phyloP scores from a whole-genome alignment of 1,284 basidiomycete species.

The Agaricales sp. region DNA sequence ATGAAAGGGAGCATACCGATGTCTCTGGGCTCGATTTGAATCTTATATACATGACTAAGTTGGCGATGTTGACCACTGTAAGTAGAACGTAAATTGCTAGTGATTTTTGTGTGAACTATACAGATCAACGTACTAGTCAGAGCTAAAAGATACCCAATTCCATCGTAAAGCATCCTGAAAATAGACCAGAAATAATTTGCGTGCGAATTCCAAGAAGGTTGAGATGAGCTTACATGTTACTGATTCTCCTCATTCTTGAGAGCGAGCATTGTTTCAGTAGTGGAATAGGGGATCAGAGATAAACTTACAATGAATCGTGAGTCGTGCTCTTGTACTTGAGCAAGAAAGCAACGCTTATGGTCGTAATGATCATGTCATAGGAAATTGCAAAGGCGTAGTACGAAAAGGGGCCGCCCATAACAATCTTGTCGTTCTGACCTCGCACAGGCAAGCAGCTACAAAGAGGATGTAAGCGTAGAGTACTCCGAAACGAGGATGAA shows the following conservation, averaged over 20 bases:
- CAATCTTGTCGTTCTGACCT: neutral
- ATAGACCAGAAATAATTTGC: neutral
- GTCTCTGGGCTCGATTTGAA: neutral
- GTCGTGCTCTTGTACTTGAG: neutral
- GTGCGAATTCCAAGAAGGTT: neutral
- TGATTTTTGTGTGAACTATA: neutral
- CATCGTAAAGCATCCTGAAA: neutral
- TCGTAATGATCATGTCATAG: neutral
- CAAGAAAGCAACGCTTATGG: neutral
- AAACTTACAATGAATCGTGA: neutral
- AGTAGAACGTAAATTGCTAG: neutral
- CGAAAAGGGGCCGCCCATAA: neutral
- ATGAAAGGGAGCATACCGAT: neutral
- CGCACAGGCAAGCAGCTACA: neutral
- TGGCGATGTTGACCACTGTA: neutral
- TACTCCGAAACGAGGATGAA: no score
- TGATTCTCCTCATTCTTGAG: neutral
- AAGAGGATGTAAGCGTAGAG: neutral
- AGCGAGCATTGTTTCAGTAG: neutral
- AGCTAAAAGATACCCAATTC: neutral
- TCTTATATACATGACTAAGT: neutral
- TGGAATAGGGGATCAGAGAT: neutral
- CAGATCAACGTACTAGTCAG: neutral
- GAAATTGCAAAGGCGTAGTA: neutral
- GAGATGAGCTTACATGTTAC: conserved; percentile 1